phyloP scores from a whole-genome alignment of 129 eudicot genomes.

The Centaurea solstitialis region DNA sequence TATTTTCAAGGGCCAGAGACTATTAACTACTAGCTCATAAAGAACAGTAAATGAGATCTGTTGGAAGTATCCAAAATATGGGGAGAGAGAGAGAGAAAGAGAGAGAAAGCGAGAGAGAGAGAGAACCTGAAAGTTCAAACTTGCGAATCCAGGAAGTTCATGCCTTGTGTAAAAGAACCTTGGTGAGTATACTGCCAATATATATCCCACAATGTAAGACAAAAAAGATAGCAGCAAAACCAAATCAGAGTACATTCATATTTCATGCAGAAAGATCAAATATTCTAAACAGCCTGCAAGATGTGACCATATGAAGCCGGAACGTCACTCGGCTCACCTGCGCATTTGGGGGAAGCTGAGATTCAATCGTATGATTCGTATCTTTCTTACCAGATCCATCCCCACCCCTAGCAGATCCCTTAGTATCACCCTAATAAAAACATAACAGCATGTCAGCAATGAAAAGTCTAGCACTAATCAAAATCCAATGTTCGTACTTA shows the following conservation, averaged over 20 bases:
- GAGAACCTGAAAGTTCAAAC: conserved; percentile 44
- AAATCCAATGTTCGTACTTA: background rate
- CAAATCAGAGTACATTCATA: background rate
- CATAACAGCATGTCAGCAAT: background rate
- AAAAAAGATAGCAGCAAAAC: background rate
- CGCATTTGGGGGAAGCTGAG: conserved; percentile 52
- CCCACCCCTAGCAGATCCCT: conserved; percentile 69
- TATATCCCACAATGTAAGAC: background rate
- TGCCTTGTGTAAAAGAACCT: conserved; percentile 72
- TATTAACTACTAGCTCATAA: background rate
- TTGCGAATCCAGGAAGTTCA: conserved; percentile 64
- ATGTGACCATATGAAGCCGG: background rate
- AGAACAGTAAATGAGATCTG: background rate
- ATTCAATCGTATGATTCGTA: conserved; percentile 34
- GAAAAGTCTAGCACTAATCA: background rate
- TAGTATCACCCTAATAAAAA: conserved; percentile 50
- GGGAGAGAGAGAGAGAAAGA: background rate
- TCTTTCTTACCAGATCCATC: conserved; percentile 64
- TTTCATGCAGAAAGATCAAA: background rate
- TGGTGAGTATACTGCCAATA: conserved; percentile 71
- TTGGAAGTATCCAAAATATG: background rate
- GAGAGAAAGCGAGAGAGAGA: conserved; percentile 14
- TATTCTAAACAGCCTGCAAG: background rate
- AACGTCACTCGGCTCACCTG: conserved; percentile 41
- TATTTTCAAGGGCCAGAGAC: background rate